Base-by-base conservation (phyloP, 257 asterid species). In the Nicotiana otophora region DNA sequence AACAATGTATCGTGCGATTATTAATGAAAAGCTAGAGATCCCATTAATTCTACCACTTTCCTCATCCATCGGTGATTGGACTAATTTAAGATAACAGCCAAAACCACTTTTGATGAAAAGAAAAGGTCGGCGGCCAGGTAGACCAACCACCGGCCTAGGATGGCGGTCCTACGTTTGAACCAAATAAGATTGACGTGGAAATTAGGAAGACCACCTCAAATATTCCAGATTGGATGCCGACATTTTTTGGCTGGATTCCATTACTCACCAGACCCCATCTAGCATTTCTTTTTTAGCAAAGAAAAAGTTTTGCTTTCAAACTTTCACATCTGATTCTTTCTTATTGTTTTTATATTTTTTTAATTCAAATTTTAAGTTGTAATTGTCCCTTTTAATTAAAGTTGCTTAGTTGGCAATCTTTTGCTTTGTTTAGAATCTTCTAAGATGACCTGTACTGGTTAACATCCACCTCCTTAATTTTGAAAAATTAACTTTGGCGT, bases 141-240 rank as follows among this genome's bases (percentile, higher is more conserved):
- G 80, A 74, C 15, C 42, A 48, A 46, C 42, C 80, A 70, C 78
- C 78, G 78, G 58, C 78, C 78, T 42, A 42, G 51, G 51, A 2
- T 42, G 51, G 51, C 51, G 51, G 51, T 42, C 6, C 19, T 74
- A 12, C 23, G 23, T 74, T 23, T 1, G 62, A 23, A 74, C 42
- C 62, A 74, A 74, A 48, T 26, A 48, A 48, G 62, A 48, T 1
- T 74, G 80, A 74, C 80, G 62, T 74, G 80, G 62, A 74, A 48
- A 48, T 74, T 74, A 8, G 5, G 2, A 66, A 33, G 2, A 3
- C 48, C 48, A 65, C 46, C 48, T 65, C 11, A 72, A 7, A 46
- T 23, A 23, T 48, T 23, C 80, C 80, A 74, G 23, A 48, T 23
- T 74, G 62, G 80, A 74, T 1, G 39, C 3, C 33, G 20, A 20